A percentile compares a stretch with the other conserved stretches of the same genome.
phyloP scores from a whole-genome alignment of 192 early-diverging fungal species.

The Umbelopsis ramanniana region DNA sequence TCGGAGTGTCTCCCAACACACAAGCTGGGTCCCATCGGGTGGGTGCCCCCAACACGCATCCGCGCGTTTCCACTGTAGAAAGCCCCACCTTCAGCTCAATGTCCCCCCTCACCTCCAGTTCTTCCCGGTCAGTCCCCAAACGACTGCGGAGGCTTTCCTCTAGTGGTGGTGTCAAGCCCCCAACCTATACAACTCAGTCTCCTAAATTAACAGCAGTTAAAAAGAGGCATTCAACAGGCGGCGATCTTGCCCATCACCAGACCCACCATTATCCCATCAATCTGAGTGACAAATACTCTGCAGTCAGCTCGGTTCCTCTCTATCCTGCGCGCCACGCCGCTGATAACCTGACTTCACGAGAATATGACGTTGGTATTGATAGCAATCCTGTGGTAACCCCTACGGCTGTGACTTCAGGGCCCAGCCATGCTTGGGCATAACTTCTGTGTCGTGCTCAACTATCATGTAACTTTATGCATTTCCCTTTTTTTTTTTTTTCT shows the following conservation, averaged over 20 bases:
- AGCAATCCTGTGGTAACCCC: constrained; percentile 5
- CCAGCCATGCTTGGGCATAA: constrained; percentile 6
- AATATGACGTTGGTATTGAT: constrained; percentile 16
- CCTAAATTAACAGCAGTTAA: background rate
- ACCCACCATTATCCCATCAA: background rate
- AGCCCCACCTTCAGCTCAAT: background rate
- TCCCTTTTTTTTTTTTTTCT: background rate
- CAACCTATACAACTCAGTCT: constrained; percentile 11
- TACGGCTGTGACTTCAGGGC: constrained; percentile 14
- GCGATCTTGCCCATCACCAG: background rate
- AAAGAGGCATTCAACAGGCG: constrained; percentile 13
- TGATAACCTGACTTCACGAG: background rate
- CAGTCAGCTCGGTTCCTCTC: background rate
- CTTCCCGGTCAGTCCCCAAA: constrained; percentile 5
- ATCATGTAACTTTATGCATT: background rate
- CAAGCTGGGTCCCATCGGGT: constrained; percentile 15
- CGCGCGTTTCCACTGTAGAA: constrained; percentile 11
- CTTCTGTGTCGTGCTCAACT: background rate
- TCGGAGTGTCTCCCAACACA: constrained; percentile 10
- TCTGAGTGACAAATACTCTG: background rate
- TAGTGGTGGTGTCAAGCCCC: background rate
- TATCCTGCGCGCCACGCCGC: background rate
- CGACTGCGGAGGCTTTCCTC: constrained; percentile 9
- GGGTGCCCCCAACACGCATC: constrained; percentile 22
- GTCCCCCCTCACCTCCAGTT: background rate